A percentile compares a stretch with the other conserved stretches of the same genome.
Evolutionary conservation across 441 rosid species (phyloP).

Genomic region (Pelargonium citronellum): DNA sequence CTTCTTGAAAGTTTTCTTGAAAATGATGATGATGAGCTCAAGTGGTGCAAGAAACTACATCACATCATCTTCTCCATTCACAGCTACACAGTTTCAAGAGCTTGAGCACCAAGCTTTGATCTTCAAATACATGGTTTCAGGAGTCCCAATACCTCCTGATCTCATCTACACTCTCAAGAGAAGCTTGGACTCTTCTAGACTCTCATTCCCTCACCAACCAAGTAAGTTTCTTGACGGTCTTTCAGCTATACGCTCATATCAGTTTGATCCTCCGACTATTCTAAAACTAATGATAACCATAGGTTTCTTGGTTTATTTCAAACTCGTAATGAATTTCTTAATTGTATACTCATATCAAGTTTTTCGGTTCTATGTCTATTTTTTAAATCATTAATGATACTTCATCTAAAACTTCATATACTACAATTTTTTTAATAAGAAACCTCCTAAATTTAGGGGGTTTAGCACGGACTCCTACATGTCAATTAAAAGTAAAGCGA

Average conservation of each 20-base stretch:
- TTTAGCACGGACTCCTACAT: too few species aligned
- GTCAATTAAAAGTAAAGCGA: too few species aligned
- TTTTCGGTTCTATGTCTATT: too few species aligned
- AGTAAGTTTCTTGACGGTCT: slow-evolving; percentile 25
- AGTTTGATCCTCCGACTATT: neutral
- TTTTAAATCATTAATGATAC: too few species aligned
- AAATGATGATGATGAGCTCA: slow-evolving; percentile 28
- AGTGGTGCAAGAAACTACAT: slow-evolving; percentile 31
- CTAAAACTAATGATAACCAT: neutral
- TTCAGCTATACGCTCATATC: neutral
- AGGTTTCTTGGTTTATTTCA: too few species aligned
- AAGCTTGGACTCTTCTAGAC: slow-evolving; percentile 51
- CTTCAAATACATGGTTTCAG: slow-evolving; percentile 77
- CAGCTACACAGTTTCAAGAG: slow-evolving; percentile 86
- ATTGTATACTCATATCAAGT: too few species aligned
- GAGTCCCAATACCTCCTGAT: slow-evolving; percentile 77
- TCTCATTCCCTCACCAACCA: slow-evolving; percentile 45
- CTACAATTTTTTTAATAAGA: too few species aligned
- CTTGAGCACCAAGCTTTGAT: slow-evolving; percentile 89
- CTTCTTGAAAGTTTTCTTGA: neutral
- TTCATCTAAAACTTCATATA: too few species aligned
- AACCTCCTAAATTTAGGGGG: too few species aligned
- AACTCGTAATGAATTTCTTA: too few species aligned
- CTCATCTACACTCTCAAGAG: slow-evolving; percentile 72
- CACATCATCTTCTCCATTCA: slow-evolving; percentile 49